These are phyloP conservation scores for Fragosphaeria purpurea DNA, from an alignment of 2,329 filamentous ascomycete genomes.

Conservation along the genomic window DNA sequence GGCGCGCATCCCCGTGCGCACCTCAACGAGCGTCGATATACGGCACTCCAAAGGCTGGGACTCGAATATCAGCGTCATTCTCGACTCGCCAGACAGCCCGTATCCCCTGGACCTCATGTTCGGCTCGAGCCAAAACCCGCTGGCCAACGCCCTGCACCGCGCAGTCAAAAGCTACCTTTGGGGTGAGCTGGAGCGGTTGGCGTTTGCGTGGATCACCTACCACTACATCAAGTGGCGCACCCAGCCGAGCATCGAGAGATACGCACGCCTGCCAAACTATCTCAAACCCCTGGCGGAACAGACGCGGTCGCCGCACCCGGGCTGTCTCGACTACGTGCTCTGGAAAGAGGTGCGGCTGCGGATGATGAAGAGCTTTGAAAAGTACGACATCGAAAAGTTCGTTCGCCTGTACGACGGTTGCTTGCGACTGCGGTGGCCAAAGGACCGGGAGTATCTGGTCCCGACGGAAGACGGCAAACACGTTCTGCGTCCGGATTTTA, in stretches of 20 bases:
- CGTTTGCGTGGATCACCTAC: background rate
- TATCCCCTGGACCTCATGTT: conserved; percentile 3
- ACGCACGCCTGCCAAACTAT: background rate
- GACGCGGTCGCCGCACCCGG: background rate
- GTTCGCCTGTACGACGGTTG: conserved; percentile 3
- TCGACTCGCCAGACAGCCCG: conserved; percentile 1
- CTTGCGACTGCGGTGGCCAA: conserved; percentile 1
- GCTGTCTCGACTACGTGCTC: conserved; percentile 1
- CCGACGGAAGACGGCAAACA: background rate
- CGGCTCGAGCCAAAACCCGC: background rate
- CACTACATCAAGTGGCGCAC: conserved; percentile 7
- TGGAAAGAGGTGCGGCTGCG: conserved; percentile 1
- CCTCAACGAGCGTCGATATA: background rate
- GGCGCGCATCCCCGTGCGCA: conserved; percentile 1
- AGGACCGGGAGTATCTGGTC: background rate
- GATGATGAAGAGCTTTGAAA: background rate
- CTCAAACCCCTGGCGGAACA: conserved; percentile 2
- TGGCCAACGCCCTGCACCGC: conserved; percentile 4
- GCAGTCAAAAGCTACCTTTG: background rate
- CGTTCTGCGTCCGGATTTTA: conserved; percentile 1
- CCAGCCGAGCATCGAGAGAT: background rate
- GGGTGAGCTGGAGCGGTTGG: background rate
- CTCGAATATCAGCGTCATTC: conserved; percentile 1
- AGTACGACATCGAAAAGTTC: conserved; percentile 1
- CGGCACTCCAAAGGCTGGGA: conserved; percentile 1